Evolutionary conservation across 2,329 filamentous ascomycete genomes (phyloP).

Genomic region (Penicillium sp.): DNA sequence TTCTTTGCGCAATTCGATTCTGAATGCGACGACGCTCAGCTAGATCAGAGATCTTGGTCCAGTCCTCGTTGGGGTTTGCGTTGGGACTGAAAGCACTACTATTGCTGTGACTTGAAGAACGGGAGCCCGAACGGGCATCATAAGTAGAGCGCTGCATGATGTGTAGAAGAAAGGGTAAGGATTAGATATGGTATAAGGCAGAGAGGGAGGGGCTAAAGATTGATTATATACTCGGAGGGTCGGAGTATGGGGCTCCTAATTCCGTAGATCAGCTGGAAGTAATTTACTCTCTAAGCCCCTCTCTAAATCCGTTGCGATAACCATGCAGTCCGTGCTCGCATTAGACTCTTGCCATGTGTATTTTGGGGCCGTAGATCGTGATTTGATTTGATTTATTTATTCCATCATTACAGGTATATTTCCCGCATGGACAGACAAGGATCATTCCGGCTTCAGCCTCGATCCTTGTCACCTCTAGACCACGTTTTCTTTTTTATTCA

Average conservation of each 20-base stretch:
- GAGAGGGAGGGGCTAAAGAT: conserved; percentile 8
- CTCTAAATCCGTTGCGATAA: conserved; percentile 16
- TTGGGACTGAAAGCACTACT: conserved; percentile 94
- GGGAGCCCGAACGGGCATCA: conserved; percentile 44
- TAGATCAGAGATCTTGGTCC: conserved; percentile 98
- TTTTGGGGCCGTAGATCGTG: neutral
- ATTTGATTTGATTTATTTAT: neutral
- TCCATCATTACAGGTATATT: neutral
- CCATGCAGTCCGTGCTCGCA: conserved; percentile 16
- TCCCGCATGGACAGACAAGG: conserved; percentile 8
- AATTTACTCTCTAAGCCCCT: conserved; percentile 20
- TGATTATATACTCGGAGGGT: conserved; percentile 27
- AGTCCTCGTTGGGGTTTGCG: conserved; percentile 94
- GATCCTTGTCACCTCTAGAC: conserved; percentile 14
- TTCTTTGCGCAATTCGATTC: conserved; percentile 95
- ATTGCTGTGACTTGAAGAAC: conserved; percentile 70
- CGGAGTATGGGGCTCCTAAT: conserved; percentile 22
- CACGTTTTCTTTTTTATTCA: too few relatives aligned
- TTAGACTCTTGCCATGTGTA: conserved; percentile 24
- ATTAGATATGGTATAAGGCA: neutral
- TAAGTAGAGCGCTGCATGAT: conserved; percentile 34
- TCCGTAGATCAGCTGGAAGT: conserved; percentile 23
- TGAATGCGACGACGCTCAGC: conserved; percentile 92
- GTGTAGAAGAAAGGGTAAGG: neutral
- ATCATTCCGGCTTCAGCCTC: conserved; percentile 20